phyloP scores from a whole-genome alignment of 306 rosid species.

The Medicago truncatula region DNA sequence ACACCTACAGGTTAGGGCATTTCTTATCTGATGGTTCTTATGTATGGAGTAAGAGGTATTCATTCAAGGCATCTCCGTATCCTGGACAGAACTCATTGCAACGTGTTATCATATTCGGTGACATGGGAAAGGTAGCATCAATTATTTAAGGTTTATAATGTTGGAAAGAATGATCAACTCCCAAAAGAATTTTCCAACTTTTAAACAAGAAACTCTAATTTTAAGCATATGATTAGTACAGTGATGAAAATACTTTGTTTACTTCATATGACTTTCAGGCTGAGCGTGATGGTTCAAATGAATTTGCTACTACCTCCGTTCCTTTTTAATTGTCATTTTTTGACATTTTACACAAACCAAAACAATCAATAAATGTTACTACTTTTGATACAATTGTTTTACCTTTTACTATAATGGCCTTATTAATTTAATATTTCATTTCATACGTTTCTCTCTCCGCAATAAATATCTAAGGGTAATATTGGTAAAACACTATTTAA shows the following conservation, averaged over 20 bases:
- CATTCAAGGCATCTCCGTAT: constrained; percentile 76
- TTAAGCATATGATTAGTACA: constrained; percentile 23
- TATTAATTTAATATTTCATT: too few relatives aligned
- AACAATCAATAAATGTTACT: too few relatives aligned
- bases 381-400: too few relatives aligned
- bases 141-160: not conserved
- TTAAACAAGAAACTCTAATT: not conserved
- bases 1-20: constrained; percentile 65
- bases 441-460: too few relatives aligned
- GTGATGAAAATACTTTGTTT: not conserved
- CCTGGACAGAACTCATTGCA: constrained; percentile 87
- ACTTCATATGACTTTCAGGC: constrained; percentile 53
- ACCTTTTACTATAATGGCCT: too few relatives aligned
- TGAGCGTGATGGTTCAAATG: constrained; percentile 89
- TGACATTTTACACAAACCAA: too few relatives aligned
- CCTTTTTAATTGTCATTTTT: too few relatives aligned
- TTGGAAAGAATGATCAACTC: not conserved
- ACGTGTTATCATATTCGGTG: constrained; percentile 79
- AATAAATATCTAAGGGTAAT: too few relatives aligned
- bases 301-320: too few relatives aligned
- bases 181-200: not conserved
- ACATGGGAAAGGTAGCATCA: constrained; percentile 82
- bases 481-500: too few relatives aligned
- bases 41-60: constrained; percentile 60
- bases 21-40: constrained; percentile 44